Percentiles rank a stretch among this genome's conserved stretches.
These are phyloP conservation scores for Fusarium cyanostomum DNA, from an alignment of 2,329 filamentous ascomycete genomes.

Conservation along the genomic window DNA sequence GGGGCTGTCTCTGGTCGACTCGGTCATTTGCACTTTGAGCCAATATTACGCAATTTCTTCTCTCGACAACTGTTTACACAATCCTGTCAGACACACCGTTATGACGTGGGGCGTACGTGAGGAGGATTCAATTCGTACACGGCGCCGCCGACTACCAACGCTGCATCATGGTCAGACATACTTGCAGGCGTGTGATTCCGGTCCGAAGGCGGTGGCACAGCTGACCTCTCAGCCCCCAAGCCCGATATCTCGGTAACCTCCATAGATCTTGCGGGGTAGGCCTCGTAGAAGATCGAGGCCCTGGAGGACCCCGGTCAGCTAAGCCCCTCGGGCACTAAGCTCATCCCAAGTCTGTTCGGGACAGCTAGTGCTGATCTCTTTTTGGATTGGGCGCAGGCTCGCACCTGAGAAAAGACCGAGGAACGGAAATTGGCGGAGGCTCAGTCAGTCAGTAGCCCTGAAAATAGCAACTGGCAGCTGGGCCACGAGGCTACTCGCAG, in stretches of 20 bases:
- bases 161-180: background rate
- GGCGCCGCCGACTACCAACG: background rate
- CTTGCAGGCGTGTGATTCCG: background rate
- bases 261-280: constrained; percentile 13
- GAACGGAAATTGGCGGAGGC: background rate
- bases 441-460: background rate
- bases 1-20: background rate
- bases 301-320: background rate
- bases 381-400: constrained; percentile 17
- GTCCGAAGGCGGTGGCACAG: constrained; percentile 19
- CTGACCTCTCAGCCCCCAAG: constrained; percentile 26
- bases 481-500: background rate
- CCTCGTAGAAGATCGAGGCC: constrained; percentile 7
- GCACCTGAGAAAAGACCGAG: background rate
- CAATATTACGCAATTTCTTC: constrained; percentile 3
- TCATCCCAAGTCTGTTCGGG: constrained; percentile 3
- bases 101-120: constrained; percentile 15
- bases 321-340: background rate
- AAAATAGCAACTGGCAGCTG: constrained; percentile 20
- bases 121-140: constrained; percentile 3
- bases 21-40: background rate
- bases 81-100: background rate
- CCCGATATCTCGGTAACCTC: background rate
- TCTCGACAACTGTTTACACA: background rate
- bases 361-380: constrained; percentile 16